Conservation (phyloP, 1,284 basidiomycete genomes). For the Cystobasidiaceae sp. region DNA sequence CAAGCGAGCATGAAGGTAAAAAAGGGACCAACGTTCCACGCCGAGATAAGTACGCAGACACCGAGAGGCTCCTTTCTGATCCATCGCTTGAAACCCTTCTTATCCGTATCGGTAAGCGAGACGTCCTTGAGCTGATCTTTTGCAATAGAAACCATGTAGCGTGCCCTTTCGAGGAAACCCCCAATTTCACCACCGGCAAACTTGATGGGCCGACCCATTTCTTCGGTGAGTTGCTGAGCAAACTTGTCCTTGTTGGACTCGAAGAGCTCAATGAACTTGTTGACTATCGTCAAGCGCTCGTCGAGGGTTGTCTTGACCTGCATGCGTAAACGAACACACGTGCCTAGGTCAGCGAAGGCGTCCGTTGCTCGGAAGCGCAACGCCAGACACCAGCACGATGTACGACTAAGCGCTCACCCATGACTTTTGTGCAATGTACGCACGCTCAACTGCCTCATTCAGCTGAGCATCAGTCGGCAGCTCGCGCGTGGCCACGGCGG, state of each 20-base stretch:
- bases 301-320: constrained; percentile 60
- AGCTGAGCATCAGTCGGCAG: constrained; percentile 23
- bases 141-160: constrained; percentile 81
- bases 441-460: constrained; percentile 16
- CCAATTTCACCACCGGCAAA: constrained; percentile 72
- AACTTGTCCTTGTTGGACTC: constrained; percentile 63
- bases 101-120: constrained; percentile 66
- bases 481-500: constrained; percentile 25
- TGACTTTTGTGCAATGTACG: constrained; percentile 26
- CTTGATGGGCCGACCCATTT: constrained; percentile 80
- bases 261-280: constrained; percentile 73
- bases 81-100: constrained; percentile 68
- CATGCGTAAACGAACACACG: too few relatives aligned
- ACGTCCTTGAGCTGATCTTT: constrained; percentile 69
- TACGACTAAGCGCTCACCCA: constrained; percentile 5
- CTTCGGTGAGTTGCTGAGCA: constrained; percentile 64
- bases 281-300: constrained; percentile 66
- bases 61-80: constrained; percentile 80
- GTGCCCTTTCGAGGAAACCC: constrained; percentile 72
- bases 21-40: constrained; percentile 97
- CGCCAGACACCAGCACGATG: neutral
- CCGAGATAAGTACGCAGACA: constrained; percentile 77
- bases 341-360: neutral
- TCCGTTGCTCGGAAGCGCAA: neutral
- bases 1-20: too few relatives aligned